Evolutionary conservation across 345 rosid species (phyloP).

Genomic region (Citrus hindsii): DNA sequence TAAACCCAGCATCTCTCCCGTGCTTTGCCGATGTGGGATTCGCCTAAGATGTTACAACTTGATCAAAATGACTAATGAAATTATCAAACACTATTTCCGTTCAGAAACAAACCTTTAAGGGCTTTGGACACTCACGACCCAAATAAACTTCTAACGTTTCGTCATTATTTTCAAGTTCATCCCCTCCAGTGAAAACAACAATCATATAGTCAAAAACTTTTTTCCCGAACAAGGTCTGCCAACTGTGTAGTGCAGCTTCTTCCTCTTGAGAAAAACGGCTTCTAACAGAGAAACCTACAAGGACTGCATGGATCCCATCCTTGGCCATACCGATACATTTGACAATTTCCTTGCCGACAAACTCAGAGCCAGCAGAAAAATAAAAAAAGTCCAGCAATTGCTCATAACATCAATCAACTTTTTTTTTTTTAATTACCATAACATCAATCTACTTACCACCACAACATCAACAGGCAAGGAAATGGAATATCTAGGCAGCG

Average conservation of each 20-base stretch:
- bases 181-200: constrained; percentile 89
- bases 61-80: background rate
- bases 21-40: no score
- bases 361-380: constrained; percentile 52
- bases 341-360: constrained; percentile 76
- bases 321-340: constrained; percentile 76
- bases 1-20: no score
- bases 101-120: constrained; percentile 56
- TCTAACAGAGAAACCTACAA: constrained; percentile 64
- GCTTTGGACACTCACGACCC: constrained; percentile 62
- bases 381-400: constrained; percentile 71
- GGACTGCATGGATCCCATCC: constrained; percentile 80
- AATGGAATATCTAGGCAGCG: background rate
- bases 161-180: constrained; percentile 76
- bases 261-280: constrained; percentile 70
- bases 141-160: constrained; percentile 75
- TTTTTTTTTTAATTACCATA: no score
- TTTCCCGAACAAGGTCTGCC: constrained; percentile 72
- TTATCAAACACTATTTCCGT: background rate
- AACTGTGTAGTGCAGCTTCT: constrained; percentile 53
- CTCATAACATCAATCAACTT: background rate
- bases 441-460: background rate
- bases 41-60: no score
- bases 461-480: background rate
- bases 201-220: constrained; percentile 76